Evolutionary conservation across 75 land plant genomes (phyloP), one percentile per base, ranked within the genome.

Genomic region (Pinus taeda): DNA sequence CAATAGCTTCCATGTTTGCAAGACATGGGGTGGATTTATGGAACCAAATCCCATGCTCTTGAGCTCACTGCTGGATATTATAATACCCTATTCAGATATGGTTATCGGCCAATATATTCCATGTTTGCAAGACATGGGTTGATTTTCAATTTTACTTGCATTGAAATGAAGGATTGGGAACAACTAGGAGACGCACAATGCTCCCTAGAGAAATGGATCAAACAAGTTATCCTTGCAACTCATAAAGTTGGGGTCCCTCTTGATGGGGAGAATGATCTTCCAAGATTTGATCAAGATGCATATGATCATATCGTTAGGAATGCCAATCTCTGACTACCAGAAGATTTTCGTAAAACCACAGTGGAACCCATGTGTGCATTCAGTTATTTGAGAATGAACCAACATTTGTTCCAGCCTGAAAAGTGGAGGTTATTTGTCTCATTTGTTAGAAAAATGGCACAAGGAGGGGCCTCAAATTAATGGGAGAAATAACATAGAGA

Each of bases 181-280:
- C 26, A 26, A 26, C 26, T 0, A 26, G 26, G 26, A 26, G 26
- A 26, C 0, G 26, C 26, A 26, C 26, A 26, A 26, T 26, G 26
- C 26, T 26, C 26, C 26, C 26, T 26, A 26, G 26, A 26, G 26
- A 26, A 26, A 26, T 26, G 26, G 26, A 26, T 26, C 26, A 26
- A 26, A 26, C 26, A 26, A 0, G 26, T 26, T 0, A 26, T 26
- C 26, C 26, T 26, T 26, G 26, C 26, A 26, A 26, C 26, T 26
- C 26, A 26, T 0, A 26, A 26, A 26, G 26, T 26, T 26, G 26
- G 49, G 49, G 49, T 45, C 8, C 8, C 49, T 45, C 88, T 93
- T 37, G 96, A 93, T 0, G 96, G 96, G 33, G 96, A 93, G 79
- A 93, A 93, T 74, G 96, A 93, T 17, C 75, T 93, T 84, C 96